Evolutionary conservation across 2,329 filamentous ascomycete species (phyloP), one percentile per base, ranked within the genome.

Genomic region (Aspergillus fumigatiaffinis): DNA sequence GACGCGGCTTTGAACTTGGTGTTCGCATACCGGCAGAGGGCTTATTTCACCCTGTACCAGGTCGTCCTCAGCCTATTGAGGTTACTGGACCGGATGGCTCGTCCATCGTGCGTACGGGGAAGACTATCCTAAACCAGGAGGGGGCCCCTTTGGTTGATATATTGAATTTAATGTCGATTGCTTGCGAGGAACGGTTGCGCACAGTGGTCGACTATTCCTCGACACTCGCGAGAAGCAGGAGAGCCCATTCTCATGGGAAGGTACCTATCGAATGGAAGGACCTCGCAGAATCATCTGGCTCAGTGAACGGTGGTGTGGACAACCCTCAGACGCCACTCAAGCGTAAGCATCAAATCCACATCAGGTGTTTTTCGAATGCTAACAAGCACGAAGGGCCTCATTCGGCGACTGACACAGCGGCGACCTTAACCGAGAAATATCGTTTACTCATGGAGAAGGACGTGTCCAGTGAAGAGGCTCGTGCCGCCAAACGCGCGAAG

Each of bases 131-230:
- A 0, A 86, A 88, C 38, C 89, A 92, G 48, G 76, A 78, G 51
- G 76, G 76, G 47, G 85, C 90, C 1, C 86, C 84, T 54, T 79
- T 96, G 35, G 88, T 89, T 14, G 92, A 96, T 60, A 89, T 97
- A 63, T 77, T 97, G 48, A 89, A 90, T 26, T 80, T 97, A 17
- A 72, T 97, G 57, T 94, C 91, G 5, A 82, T 97, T 56, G 90
- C 90, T 20, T 87, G 91, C 9, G 91, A 93, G 69, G 89, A 95
- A 65, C 84, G 91, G 28, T 66, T 97, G 41, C 83, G 90, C 53
- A 84, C 86, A 12, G 76, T 97, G 29, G 70, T 97, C 3, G 89
- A 92, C 68, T 92, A 96, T 66, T 87, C 91, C 10, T 84, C 87
- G 54, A 82, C 82, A 9, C 76, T 96, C 49, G 84, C 91, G 3